A percentile compares a stretch with the other conserved stretches of the same genome.
These are phyloP conservation scores for Halenospora varia DNA, from an alignment of 495 filamentous ascomycete genomes.

Conservation along the genomic window DNA sequence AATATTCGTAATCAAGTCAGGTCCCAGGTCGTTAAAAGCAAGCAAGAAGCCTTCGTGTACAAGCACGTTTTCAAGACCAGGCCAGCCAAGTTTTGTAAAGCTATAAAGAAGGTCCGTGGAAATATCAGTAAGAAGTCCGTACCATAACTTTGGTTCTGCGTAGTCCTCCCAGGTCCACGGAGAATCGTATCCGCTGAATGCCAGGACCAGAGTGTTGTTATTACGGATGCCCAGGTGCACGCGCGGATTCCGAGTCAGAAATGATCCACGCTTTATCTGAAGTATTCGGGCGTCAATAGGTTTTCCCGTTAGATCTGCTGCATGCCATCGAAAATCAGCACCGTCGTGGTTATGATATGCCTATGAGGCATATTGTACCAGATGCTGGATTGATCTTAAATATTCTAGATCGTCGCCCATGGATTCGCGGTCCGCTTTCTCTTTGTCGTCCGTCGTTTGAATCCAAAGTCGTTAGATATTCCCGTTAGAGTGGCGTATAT, in stretches of 20 bases:
- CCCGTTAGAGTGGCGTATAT: too few relatives aligned
- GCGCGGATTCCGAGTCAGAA: background rate
- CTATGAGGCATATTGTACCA: background rate
- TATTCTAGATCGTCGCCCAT: too few relatives aligned
- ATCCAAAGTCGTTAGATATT: too few relatives aligned
- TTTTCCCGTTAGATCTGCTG: background rate
- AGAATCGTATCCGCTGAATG: background rate
- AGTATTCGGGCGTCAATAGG: background rate
- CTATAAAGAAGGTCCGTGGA: background rate
- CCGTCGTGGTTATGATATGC: background rate
- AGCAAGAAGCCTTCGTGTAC: background rate
- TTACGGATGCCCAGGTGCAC: background rate
- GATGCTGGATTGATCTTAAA: background rate
- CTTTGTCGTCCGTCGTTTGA: too few relatives aligned
- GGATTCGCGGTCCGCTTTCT: too few relatives aligned
- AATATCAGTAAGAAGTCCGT: background rate
- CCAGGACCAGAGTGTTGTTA: background rate
- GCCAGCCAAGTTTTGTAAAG: background rate
- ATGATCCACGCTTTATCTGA: background rate
- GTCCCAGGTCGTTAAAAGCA: background rate
- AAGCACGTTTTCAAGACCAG: background rate
- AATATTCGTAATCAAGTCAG: background rate
- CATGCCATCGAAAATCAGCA: background rate
- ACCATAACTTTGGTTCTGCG: background rate
- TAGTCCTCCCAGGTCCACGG: background rate